These are phyloP conservation scores for Ophiostoma ips DNA, from an alignment of 2,329 filamentous ascomycete genomes.

Conservation along the genomic window DNA sequence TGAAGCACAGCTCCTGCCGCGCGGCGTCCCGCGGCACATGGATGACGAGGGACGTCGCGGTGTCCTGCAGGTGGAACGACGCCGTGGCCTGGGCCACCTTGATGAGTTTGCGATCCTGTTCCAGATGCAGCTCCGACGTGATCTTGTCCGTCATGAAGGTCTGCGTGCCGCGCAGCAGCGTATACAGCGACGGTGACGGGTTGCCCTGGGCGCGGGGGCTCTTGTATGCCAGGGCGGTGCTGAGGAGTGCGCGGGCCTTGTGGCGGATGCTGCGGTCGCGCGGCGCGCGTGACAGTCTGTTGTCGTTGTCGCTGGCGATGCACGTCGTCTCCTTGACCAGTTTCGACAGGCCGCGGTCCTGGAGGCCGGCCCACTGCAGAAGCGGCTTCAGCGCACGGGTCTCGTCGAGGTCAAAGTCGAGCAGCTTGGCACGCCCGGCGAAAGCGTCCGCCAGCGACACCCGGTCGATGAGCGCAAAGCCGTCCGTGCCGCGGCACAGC, in stretches of 20 bases:
- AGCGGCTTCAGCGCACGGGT: conserved; percentile 19
- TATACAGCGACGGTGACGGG: conserved; percentile 14
- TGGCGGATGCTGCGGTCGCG: conserved; percentile 17
- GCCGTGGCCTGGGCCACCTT: background rate
- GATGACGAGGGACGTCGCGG: conserved; percentile 14
- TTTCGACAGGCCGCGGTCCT: conserved; percentile 20
- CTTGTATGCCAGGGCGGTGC: conserved; percentile 16
- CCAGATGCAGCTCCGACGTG: conserved; percentile 17
- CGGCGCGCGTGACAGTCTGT: conserved; percentile 13
- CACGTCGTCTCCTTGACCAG: conserved; percentile 22
- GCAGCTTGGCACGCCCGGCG: conserved; percentile 16
- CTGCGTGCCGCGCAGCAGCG: conserved; percentile 13
- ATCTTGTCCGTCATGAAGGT: conserved; percentile 21
- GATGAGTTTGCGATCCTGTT: conserved; percentile 15
- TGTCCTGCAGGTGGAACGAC: background rate
- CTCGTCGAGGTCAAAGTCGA: conserved; percentile 24
- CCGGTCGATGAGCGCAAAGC: conserved; percentile 24
- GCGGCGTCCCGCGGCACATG: conserved; percentile 20
- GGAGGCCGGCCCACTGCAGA: conserved; percentile 21
- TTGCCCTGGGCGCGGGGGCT: conserved; percentile 14
- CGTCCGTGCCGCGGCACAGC: background rate
- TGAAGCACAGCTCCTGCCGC: conserved; percentile 20
- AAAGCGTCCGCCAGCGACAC: conserved; percentile 19
- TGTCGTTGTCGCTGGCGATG: conserved; percentile 11
- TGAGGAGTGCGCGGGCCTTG: conserved; percentile 21